Percentiles rank a stretch among this genome's conserved stretches.
Evolutionary conservation across 306 rosid genomes (phyloP).

Genomic region (Ochetophila trinervis): DNA sequence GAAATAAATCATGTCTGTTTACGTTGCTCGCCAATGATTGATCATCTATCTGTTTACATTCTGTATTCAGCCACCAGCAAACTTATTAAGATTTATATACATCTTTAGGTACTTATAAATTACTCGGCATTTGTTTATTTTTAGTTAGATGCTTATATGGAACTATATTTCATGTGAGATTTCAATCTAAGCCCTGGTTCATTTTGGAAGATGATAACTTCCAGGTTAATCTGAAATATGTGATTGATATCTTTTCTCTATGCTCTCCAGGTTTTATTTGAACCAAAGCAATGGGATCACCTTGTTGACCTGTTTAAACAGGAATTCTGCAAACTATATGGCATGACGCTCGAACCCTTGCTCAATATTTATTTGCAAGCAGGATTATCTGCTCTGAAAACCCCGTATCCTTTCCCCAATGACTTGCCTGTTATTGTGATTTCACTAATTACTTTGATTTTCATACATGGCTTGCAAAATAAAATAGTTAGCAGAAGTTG

Average conservation of each 20-base stretch:
- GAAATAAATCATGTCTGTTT: background rate
- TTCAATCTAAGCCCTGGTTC: background rate
- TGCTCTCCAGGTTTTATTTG: slow-evolving; percentile 76
- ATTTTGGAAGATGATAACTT: slow-evolving; percentile 20
- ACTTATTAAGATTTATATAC: background rate
- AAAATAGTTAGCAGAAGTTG: background rate
- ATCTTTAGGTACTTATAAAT: background rate
- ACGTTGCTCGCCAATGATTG: background rate
- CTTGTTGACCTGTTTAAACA: slow-evolving; percentile 83
- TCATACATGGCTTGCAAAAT: background rate
- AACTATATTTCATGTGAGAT: background rate
- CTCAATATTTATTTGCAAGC: slow-evolving; percentile 93
- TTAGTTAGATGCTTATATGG: background rate
- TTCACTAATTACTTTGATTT: background rate
- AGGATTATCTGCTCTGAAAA: slow-evolving; percentile 90
- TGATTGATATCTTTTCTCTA: slow-evolving; percentile 13
- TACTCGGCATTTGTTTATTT: background rate
- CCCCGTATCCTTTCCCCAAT: slow-evolving; percentile 70
- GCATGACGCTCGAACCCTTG: slow-evolving; percentile 94
- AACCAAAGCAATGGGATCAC: slow-evolving; percentile 86
- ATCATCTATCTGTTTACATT: too few species aligned
- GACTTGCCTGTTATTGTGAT: background rate
- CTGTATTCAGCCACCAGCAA: too few species aligned
- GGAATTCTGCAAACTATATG: slow-evolving; percentile 96
- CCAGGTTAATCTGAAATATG: slow-evolving; percentile 18